Base-by-base conservation (phyloP, 2,329 filamentous ascomycete genomes). In the Exserohilum rostratum region DNA sequence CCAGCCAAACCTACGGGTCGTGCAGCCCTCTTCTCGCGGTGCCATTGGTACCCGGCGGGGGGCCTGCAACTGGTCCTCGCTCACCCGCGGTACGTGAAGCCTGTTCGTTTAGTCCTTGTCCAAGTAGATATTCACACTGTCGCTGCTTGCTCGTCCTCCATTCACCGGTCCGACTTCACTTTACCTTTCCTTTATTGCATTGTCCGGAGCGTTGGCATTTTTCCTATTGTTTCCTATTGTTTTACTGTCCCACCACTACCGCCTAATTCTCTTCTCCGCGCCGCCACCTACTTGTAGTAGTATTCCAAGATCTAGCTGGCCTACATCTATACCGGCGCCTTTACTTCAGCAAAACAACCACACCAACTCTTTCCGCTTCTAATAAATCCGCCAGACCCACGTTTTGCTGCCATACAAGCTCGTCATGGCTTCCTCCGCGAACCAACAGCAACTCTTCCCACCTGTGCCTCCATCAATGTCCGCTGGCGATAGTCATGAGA, bases 401-500 rank as follows among this genome's bases (percentile, higher is more conserved):
- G 66, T 60, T 69, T 69, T 66, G 55, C 60, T 65, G 54, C 56
- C 58, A 68, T 61, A 56, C 61, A 53, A 46, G 42, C 66, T 68
- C 63, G 61, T 46, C 50, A 81, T 81, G 78, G 75, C 78, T 76
- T 77, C 77, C 74, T 73, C 79, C 75, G 76, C 76, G 76, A 79
- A 79, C 74, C 80, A 79, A 79, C 80, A 80, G 79, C 78, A 80
- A 74, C 69, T 74, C 76, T 81, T 82, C 76, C 77, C 80, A 74
- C 77, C 79, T 77, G 78, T 80, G 74, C 80, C 80, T 81, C 80
- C 81, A 78, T 82, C 81, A 80, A 78, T 80, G 75, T 83, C 82
- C 80, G 80, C 82, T 83, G 82, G 80, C 80, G 82, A 79, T 76
- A 53, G 48, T 57, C 80, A 84, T 83, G 82, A 83, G 80, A 82